Evolutionary conservation across 2,329 filamentous ascomycete genomes (phyloP), one percentile per base, ranked within the genome.

Genomic region (Trichoderma sp.): DNA sequence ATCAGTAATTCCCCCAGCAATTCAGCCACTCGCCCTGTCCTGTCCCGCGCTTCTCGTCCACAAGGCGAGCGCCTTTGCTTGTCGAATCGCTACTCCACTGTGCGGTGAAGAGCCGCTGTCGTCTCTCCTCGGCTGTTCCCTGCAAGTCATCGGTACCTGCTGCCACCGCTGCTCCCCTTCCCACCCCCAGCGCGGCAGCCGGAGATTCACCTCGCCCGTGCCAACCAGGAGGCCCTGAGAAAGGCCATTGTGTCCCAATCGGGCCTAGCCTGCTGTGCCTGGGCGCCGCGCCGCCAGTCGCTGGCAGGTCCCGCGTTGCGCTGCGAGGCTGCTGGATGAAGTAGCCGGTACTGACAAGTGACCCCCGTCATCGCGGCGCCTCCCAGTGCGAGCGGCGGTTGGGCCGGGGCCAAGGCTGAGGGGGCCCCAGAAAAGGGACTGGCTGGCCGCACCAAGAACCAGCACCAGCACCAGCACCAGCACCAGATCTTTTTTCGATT

Each of bases 71-170:
- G 58, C 48, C 43, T 61, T 43, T 52, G 17, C 12, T 52, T 43
- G 41, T 60, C 48, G 7, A 47, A 65, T 55, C 63, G 57, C 50
- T 39, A 34, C 63, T 61, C 63, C 63, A 61, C 63, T 56, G 48
- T 59, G 63, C 54, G 63, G 54, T 61, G 57, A 61, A 56, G 57
- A 56, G 43, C 28, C 43, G 48, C 28, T 48, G 15, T 44, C 30
- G 51, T 39, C 59, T 52, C 58, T 34, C 44, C 47, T 26, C 44
- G 64, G 24, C 24, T 45, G 24, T 63, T 44, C 44, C 52, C 39
- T 63, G 60, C 45, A 66, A 52, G 64, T 66, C 52, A 45, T 39
- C 43, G 47, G 52, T 66, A 66, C 64, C 39, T 66, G 45, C 57
- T 60, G 57, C 57, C 28, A 52, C n/a, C 15, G 59, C 43, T 12